Conservation (phyloP, 805 yeast genomes). For the Scheffersomyces lignosus region DNA sequence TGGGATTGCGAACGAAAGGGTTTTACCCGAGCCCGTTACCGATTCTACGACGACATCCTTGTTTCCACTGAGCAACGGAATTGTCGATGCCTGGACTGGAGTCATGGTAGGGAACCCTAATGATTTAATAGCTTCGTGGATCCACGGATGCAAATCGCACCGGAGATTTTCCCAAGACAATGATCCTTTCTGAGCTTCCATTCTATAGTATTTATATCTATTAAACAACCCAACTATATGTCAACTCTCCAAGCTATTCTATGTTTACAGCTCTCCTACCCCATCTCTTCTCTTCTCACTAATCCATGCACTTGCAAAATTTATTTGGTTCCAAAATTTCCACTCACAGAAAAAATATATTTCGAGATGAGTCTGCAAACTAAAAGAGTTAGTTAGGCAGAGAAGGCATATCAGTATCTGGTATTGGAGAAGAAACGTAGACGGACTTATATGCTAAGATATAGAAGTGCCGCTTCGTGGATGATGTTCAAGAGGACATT, state of each 20-base stretch:
- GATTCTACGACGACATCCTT: constrained; percentile 97
- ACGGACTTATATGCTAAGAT: background rate
- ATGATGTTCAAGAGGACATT: constrained; percentile 28
- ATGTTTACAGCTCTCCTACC: too few relatives aligned
- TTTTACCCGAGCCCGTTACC: constrained; percentile 98
- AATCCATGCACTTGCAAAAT: too few relatives aligned
- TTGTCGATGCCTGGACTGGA: constrained; percentile 94
- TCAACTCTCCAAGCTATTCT: too few relatives aligned
- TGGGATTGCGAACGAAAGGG: constrained; percentile 87
- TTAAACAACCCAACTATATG: background rate
- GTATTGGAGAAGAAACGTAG: too few relatives aligned
- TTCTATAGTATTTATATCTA: background rate
- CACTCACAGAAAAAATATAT: too few relatives aligned
- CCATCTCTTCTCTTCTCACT: too few relatives aligned
- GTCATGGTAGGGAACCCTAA: constrained; percentile 84
- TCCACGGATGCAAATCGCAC: constrained; percentile 65
- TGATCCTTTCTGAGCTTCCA: constrained; percentile 37
- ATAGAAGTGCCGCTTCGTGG: background rate
- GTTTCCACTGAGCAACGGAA: constrained; percentile 78
- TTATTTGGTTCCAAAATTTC: too few relatives aligned
- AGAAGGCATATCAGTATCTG: too few relatives aligned
- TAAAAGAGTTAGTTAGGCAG: too few relatives aligned
- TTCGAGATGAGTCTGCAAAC: too few relatives aligned
- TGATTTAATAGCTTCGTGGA: constrained; percentile 66
- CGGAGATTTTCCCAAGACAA: constrained; percentile 61